Evolutionary conservation across 148 eudicot species (phyloP).

Genomic region (Camellia granthamiana): DNA sequence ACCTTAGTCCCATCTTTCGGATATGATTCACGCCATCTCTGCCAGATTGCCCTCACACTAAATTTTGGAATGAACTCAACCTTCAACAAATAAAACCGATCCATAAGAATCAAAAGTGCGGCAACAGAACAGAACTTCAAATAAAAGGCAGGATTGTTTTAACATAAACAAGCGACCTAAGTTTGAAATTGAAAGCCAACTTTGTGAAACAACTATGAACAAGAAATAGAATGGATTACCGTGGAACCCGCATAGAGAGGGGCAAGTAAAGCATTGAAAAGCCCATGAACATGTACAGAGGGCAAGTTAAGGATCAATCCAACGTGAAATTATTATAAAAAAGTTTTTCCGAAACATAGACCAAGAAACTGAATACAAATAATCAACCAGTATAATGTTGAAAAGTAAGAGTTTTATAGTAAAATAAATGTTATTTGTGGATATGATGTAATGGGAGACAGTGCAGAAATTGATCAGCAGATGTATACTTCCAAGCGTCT

Average conservation of each 20-base stretch:
- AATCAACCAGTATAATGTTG: slow-evolving; percentile 4
- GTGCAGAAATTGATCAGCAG: slow-evolving; percentile 79
- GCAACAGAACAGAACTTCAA: neutral
- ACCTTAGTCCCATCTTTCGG: slow-evolving; percentile 59
- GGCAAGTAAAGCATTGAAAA: slow-evolving; percentile 91
- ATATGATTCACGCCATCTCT: slow-evolving; percentile 96
- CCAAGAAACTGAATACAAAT: neutral
- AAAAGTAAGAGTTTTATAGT: neutral
- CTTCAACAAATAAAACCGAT: slow-evolving; percentile 37
- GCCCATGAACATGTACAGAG: slow-evolving; percentile 83
- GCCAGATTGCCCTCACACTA: slow-evolving; percentile 98
- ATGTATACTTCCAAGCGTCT: slow-evolving; percentile 84
- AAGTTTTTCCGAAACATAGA: neutral
- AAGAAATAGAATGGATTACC: slow-evolving; percentile 40
- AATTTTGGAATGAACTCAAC: slow-evolving; percentile 98
- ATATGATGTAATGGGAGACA: slow-evolving; percentile 98
- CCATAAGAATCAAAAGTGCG: slow-evolving; percentile 8
- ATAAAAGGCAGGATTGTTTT: neutral
- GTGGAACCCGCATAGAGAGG: slow-evolving; percentile 88
- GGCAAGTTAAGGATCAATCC: slow-evolving; percentile 55
- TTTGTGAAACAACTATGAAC: neutral
- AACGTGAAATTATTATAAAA: neutral
- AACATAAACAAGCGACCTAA: neutral
- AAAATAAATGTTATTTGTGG: slow-evolving; percentile 33
- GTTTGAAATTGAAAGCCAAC: neutral